Percentiles rank a stretch among this genome's conserved stretches.
Conservation (phyloP, 1,284 basidiomycete species). For the Ganoderma lingzhi region DNA sequence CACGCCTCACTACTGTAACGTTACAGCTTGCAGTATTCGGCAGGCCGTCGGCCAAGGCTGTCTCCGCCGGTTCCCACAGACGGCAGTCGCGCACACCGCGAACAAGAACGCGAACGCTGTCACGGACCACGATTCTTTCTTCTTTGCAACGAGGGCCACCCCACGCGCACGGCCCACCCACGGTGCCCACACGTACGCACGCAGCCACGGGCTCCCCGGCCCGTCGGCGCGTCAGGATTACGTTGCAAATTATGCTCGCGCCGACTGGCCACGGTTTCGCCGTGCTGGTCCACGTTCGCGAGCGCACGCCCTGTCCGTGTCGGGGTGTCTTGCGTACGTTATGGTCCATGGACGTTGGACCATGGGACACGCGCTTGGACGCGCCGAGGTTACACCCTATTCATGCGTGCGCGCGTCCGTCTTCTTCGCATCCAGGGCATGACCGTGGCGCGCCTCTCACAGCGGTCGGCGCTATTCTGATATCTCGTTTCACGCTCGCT, state of each 20-base stretch:
- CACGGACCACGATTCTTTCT: background rate
- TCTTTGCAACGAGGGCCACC: slow-evolving; percentile 1
- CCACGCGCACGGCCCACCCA: background rate
- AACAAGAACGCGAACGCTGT: background rate
- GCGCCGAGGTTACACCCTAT: slow-evolving; percentile 12
- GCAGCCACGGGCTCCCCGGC: background rate
- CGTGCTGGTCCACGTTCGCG: background rate
- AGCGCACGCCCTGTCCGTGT: background rate
- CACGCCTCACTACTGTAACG: background rate
- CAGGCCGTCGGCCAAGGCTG: background rate
- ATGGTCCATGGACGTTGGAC: background rate
- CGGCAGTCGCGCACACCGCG: background rate
- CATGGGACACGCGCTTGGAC: background rate
- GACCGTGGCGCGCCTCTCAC: slow-evolving; percentile 3
- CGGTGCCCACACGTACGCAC: slow-evolving; percentile 3
- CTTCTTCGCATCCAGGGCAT: slow-evolving; percentile 5
- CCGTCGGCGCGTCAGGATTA: background rate
- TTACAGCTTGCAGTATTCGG: background rate
- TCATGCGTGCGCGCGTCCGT: background rate
- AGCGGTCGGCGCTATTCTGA: slow-evolving; percentile 9
- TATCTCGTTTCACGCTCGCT: background rate
- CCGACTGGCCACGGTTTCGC: slow-evolving; percentile 5
- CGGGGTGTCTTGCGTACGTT: background rate
- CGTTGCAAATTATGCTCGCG: background rate
- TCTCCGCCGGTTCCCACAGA: slow-evolving; percentile 4